Evolutionary conservation across 495 filamentous ascomycete species (phyloP), one percentile per base, ranked within the genome.

Genomic region (Letharia lupina): DNA sequence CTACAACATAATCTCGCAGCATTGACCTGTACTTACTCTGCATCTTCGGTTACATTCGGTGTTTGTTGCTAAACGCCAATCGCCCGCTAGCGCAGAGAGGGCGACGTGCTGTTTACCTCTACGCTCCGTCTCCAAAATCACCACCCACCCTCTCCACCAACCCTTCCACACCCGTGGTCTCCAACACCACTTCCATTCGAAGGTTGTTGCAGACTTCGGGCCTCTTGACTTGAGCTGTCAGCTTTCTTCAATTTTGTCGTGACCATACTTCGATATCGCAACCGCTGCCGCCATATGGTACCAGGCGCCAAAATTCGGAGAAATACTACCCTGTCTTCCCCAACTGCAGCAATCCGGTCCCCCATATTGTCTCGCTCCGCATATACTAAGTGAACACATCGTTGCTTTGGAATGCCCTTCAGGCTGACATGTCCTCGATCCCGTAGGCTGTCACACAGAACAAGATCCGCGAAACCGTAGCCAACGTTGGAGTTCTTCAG

Each of bases 51-150:
- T n/a, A 60, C 28, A 40, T 63, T 41, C 28, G 37, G 61, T 67
- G 41, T 63, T 67, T 60, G 66, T 59, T 42, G 37, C 50, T 50
- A 63, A 52, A 50, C 65, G 65, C 65, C 37, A 58, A 42, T 63
- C 42, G 63, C 64, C 58, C 48, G n/a, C 48, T 67, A 67, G 65
- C 60, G 65, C 50, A 57, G 60, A 67, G 50, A 63, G 65, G 65
- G 60, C 41, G 48, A 31, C 61, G 50, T 60, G 47, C 66, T 68
- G 66, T 68, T 68, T 68, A 68, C 66, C 61, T 68, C 62, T 28
- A 44, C 62, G 61, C 62, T 68, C 45, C 56, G 45, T 57, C 47
- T 60, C 18, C 31, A 40, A 37, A 65, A 33, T 45, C 50, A 40
- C 31, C 28, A 64, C 66, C 18, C 59, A 35, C 18, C 37, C 33